Evolutionary conservation across 495 filamentous ascomycete genomes (phyloP), one percentile per base, ranked within the genome.

Genomic region (Chaetomium cochliodes): DNA sequence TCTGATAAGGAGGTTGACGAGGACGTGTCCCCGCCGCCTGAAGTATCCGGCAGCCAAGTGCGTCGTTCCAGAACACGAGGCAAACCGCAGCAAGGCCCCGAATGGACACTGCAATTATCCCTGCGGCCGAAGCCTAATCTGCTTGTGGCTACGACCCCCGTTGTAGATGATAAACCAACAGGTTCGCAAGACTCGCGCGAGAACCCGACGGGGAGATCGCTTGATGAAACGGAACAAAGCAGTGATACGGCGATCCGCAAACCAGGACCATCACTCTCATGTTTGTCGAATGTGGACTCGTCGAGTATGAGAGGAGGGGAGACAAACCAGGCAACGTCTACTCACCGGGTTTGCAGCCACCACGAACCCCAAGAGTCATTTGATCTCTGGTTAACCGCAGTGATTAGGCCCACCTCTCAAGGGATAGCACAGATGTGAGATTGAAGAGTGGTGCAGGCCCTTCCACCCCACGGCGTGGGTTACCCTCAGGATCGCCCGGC

Each of bases 41-140:
- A 62, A 0, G 44, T 37, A 18, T 22, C 56, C 16, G 30, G 46
- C 30, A 58, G 55, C 57, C 58, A 52, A 42, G 39, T 28, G 23
- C 15, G n/a, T 6, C 39, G 26, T 7, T 22, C 23, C 8, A 49
- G 39, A 0, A 26, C 26, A 6, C 30, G 26, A 25, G 37, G 51
- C 5, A 28, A 39, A 11, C 3, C 0, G 23, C 41, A 20, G 5
- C 49, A 42, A 46, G 25, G 22, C 23, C 18, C 53, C 11, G 26
- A 16, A 18, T 16, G 33, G 28, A 53, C 46, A 15, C 15, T 25
- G 5, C 46, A 26, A n/a, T 47, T 63, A 0, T 60, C 42, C 49
- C 7, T 63, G 39, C 53, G 58, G 18, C 63, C 67, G 1, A 65
- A 50, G 22, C 62, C 7, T 37, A 28, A 11, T 26, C 37, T 39